Conservation (phyloP, 768 basidiomycete species). For the Naganishia onofrii region DNA sequence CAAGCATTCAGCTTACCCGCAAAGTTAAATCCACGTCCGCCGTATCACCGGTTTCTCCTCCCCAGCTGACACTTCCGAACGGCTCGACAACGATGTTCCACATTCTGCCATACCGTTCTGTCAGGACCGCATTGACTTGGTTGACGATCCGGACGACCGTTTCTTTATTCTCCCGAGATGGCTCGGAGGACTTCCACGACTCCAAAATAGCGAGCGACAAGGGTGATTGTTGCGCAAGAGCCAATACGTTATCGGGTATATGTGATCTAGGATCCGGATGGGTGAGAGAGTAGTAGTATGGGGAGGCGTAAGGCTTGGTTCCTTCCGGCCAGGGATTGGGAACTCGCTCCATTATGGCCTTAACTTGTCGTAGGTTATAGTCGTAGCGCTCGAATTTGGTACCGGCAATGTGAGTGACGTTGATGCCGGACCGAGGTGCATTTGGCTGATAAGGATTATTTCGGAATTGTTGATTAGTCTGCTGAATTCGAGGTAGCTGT, state of each 20-base stretch:
- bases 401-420: neutral
- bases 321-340: constrained; percentile 12
- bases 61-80: constrained; percentile 51
- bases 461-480: neutral
- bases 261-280: constrained; percentile 20
- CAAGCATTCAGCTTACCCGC: constrained; percentile 26
- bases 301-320: constrained; percentile 16
- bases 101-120: constrained; percentile 19
- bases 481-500: neutral
- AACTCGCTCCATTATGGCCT: constrained; percentile 6
- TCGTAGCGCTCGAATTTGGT: neutral
- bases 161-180: constrained; percentile 7
- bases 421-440: neutral
- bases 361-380: constrained; percentile 2
- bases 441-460: neutral
- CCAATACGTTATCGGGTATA: neutral
- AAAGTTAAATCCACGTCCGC: constrained; percentile 50
- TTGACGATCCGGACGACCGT: constrained; percentile 24
- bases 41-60: constrained; percentile 45
- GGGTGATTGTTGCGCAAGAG: neutral
- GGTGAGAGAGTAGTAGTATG: constrained; percentile 15
- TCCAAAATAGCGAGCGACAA: constrained; percentile 6
- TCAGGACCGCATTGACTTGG: constrained; percentile 24
- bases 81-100: constrained; percentile 44
- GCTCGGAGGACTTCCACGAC: constrained; percentile 22